A percentile compares a stretch with the other conserved stretches of the same genome.
Evolutionary conservation across 2,329 filamentous ascomycete genomes (phyloP).

Genomic region (Cordyceps cicadae): DNA sequence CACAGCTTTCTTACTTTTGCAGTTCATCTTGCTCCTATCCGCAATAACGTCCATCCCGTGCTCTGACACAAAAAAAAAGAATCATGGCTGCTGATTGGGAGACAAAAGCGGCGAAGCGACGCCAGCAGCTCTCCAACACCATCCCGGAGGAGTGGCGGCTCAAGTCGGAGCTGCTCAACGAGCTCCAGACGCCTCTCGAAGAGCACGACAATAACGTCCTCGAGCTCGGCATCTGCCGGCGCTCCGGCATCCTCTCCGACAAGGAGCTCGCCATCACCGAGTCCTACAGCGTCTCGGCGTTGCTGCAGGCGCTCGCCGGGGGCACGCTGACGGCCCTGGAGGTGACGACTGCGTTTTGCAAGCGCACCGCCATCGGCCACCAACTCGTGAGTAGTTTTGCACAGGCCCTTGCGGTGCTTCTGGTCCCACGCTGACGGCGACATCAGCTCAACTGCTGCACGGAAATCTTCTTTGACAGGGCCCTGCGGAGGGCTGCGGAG

Average conservation of each 20-base stretch:
- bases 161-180: not conserved
- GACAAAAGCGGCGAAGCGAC: slow-evolving; percentile 6
- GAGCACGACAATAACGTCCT: slow-evolving; percentile 13
- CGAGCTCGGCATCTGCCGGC: slow-evolving; percentile 13
- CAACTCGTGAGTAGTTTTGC: slow-evolving; percentile 18
- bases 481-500: slow-evolving; percentile 12
- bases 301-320: slow-evolving; percentile 28
- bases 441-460: slow-evolving; percentile 27
- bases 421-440: not conserved
- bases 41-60: not conserved
- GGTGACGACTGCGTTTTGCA: slow-evolving; percentile 27
- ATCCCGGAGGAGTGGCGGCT: slow-evolving; percentile 14
- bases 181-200: slow-evolving; percentile 9
- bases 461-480: slow-evolving; percentile 38
- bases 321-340: slow-evolving; percentile 25
- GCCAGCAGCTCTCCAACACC: not conserved
- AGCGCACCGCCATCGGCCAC: slow-evolving; percentile 22
- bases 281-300: slow-evolving; percentile 27
- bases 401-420: not conserved
- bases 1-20: not conserved
- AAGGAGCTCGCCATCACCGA: slow-evolving; percentile 38
- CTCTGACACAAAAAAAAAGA: not conserved
- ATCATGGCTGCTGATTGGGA: slow-evolving; percentile 4
- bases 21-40: not conserved
- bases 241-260: slow-evolving; percentile 30